A percentile compares a stretch with the other conserved stretches of the same genome.
phyloP scores from a whole-genome alignment of 345 rosid genomes.

The Mercurialis annua region DNA sequence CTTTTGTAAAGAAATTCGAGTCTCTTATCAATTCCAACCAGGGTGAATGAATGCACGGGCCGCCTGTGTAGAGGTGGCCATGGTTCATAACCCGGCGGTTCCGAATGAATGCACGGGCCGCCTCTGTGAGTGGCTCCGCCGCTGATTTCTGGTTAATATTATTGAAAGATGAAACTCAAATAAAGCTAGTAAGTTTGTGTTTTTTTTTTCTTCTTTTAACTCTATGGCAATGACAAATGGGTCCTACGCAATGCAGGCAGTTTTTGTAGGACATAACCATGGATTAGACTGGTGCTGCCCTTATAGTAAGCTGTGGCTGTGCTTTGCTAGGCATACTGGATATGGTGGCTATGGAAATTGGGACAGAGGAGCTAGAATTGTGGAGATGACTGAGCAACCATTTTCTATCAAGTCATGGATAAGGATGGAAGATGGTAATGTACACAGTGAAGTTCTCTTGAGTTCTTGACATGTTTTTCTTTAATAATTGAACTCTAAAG shows the following conservation, averaged over 20 bases:
- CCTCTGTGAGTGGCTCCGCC: no score
- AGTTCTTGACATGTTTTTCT: constrained; percentile 21
- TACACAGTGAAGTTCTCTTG: constrained; percentile 56
- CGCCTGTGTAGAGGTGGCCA: no score
- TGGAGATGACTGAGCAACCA: constrained; percentile 63
- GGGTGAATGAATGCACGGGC: no score
- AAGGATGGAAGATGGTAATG: constrained; percentile 74
- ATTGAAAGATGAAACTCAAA: constrained; percentile 10
- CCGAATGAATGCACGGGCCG: no score
- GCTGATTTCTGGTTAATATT: no score
- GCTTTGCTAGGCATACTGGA: constrained; percentile 90
- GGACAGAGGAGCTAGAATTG: constrained; percentile 77
- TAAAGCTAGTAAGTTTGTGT: background rate
- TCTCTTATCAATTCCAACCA: no score
- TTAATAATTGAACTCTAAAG: background rate
- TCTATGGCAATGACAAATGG: constrained; percentile 6
- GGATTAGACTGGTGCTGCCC: constrained; percentile 99
- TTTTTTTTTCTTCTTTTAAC: background rate
- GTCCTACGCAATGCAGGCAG: constrained; percentile 48
- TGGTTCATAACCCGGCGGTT: no score
- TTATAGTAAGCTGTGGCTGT: constrained; percentile 65
- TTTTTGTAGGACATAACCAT: constrained; percentile 90
- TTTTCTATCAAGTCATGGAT: constrained; percentile 76
- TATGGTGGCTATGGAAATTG: constrained; percentile 85
- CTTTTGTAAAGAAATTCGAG: no score